phyloP scores from a whole-genome alignment of 1,139 yeast genomes.

The Kodamaea plutei region DNA sequence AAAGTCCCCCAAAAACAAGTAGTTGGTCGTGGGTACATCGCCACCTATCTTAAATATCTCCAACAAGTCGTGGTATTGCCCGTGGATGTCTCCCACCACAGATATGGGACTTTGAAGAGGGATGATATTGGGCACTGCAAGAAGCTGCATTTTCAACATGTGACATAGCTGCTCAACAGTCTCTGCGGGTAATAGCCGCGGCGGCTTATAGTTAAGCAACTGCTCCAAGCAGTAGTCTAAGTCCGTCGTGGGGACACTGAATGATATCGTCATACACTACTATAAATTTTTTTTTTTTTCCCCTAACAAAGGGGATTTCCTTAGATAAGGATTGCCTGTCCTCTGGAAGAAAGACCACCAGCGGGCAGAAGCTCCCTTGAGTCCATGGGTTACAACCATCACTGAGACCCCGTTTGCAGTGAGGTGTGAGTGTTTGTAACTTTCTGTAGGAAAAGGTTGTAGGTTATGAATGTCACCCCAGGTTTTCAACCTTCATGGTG shows the following conservation, averaged over 20 bases:
- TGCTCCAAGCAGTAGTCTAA: conserved; percentile 45
- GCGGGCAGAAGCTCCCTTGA: too few species aligned
- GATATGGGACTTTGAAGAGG: conserved; percentile 83
- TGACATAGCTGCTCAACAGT: conserved; percentile 42
- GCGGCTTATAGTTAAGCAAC: conserved; percentile 41
- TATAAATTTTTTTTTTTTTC: not conserved
- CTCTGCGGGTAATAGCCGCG: conserved; percentile 38
- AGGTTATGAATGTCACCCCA: too few species aligned
- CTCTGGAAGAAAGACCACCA: not conserved
- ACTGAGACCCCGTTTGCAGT: too few species aligned
- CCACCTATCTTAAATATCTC: conserved; percentile 95
- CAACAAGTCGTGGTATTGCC: conserved; percentile 89
- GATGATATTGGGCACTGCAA: conserved; percentile 64
- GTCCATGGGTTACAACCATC: too few species aligned
- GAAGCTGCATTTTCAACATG: conserved; percentile 36
- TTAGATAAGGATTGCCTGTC: too few species aligned
- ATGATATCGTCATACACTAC: conserved; percentile 33
- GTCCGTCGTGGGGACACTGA: conserved; percentile 33
- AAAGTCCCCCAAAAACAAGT: conserved; percentile 88
- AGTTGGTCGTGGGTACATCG: conserved; percentile 87
- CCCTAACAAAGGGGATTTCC: too few species aligned
- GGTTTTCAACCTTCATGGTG: too few species aligned
- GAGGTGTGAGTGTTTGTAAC: too few species aligned
- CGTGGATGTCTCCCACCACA: conserved; percentile 98
- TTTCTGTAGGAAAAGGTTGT: too few species aligned